Evolutionary conservation across 495 filamentous ascomycete genomes (phyloP), one percentile per base, ranked within the genome.

Genomic region (Daldinia bambusicola): DNA sequence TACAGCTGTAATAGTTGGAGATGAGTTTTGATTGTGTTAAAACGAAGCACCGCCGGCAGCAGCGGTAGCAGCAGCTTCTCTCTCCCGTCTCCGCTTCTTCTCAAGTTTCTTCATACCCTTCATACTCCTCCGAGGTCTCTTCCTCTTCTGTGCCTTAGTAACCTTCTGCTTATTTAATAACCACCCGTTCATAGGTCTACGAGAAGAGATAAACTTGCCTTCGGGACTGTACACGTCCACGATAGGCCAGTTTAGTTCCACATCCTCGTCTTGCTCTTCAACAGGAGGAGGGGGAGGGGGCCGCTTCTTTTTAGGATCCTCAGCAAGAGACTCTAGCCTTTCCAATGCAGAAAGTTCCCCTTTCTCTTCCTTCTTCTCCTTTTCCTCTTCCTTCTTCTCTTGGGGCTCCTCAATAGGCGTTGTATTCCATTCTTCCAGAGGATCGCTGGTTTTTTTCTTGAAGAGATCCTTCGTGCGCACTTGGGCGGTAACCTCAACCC

Each of bases 401-500:
- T 64, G 26, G 9, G 52, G 36, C 8, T 74, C 66, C 32, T 75
- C 63, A 14, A 10, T 22, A 30, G 51, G 41, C 37, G 36, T 55
- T 55, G 63, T 34, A 14, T 71, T 67, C 53, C 55, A n/a, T 22
- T 36, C 52, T 56, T 58, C 3, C 26, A 26, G 26, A 3, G 26
- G 26, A 26, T 26, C 26, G 26, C 26, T 26, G 26, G 26, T 41
- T 53, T 48, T 65, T 18, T 63, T 52, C 50, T 37, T 20, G 20
- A 64, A 77, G 55, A 86, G 65, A 30, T 79, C 73, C 71, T 70
- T 87, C 26, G 84, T 86, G 22, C 94, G 88, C 7, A 95, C 85
- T 78, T 98, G 94, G 13, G 90, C 89, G 6, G 87, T 90, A 18
- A 99, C 78, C 77, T 99, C 95, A 7, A 99, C 85, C 95, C 96